A percentile compares a stretch with the other conserved stretches of the same genome.
phyloP scores from a whole-genome alignment of 805 yeast species.

The Candida sithepensis region DNA sequence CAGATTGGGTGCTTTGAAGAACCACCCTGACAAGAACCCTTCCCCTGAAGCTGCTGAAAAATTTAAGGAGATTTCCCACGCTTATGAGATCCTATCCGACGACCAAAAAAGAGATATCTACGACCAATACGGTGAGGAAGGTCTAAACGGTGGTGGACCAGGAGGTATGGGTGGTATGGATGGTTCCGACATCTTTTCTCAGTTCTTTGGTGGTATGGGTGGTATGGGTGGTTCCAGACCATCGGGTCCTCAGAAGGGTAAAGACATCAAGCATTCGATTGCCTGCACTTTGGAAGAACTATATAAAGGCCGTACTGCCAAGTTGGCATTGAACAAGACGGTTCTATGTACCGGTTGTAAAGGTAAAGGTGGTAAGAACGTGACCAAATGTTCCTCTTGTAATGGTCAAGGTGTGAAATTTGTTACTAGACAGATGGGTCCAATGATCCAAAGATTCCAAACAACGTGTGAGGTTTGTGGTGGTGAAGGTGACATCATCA shows the following conservation, averaged over 20 bases:
- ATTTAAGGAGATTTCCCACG: conserved; percentile 85
- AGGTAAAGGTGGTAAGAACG: conserved; percentile 95
- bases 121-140: conserved; percentile 92
- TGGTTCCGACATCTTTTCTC: conserved; percentile 50
- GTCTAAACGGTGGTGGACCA: conserved; percentile 71
- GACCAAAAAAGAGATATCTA: conserved; percentile 83
- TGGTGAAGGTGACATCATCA: conserved; percentile 88
- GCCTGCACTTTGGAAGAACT: conserved; percentile 87
- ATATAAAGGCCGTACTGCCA: conserved; percentile 90
- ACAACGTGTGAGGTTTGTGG: conserved; percentile 87
- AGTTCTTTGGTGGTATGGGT: conserved; percentile 52
- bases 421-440: conserved; percentile 98
- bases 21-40: conserved; percentile 81
- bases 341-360: conserved; percentile 83
- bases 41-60: conserved; percentile 92
- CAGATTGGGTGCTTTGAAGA: conserved; percentile 75
- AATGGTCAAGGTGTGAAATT: conserved; percentile 89
- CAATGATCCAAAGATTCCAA: conserved; percentile 97
- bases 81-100: conserved; percentile 86
- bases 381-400: conserved; percentile 83
- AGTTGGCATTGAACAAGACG: conserved; percentile 91
- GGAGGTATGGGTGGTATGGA: conserved; percentile 55
- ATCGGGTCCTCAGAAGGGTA: conserved; percentile 83
- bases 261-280: conserved; percentile 87
- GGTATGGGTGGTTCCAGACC: conserved; percentile 61